phyloP scores from a whole-genome alignment of 306 rosid species.

The Crotalaria pallida region DNA sequence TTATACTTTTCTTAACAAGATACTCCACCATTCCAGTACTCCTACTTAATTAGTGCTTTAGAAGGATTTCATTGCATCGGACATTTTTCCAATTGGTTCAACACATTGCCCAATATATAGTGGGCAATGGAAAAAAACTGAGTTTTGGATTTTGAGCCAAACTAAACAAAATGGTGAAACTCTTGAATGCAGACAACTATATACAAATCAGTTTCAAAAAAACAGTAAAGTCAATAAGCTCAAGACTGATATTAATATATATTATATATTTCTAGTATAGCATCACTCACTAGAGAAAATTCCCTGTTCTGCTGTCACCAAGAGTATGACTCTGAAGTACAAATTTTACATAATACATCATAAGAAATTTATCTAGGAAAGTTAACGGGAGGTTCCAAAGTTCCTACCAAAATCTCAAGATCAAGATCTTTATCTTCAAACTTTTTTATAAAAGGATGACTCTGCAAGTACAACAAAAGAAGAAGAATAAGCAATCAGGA shows the following conservation, averaged over 20 bases:
- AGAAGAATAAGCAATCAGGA: constrained; percentile 2
- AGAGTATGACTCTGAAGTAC: constrained; percentile 21
- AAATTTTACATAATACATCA: constrained; percentile 27
- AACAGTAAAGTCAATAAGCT: constrained; percentile 16
- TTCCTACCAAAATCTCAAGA: constrained; percentile 78
- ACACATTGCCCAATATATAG: too few species aligned
- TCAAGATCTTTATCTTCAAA: constrained; percentile 94
- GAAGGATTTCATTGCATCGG: too few species aligned
- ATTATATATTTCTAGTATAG: constrained; percentile 9
- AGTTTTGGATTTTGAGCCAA: background rate
- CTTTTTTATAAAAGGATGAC: constrained; percentile 92
- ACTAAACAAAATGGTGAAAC: constrained; percentile 8
- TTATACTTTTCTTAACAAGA: too few species aligned
- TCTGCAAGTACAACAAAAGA: constrained; percentile 41
- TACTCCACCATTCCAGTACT: too few species aligned
- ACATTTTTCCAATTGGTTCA: too few species aligned
- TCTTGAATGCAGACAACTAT: constrained; percentile 20
- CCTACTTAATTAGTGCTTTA: too few species aligned
- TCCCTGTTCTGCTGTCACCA: constrained; percentile 25
- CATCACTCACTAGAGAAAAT: constrained; percentile 22
- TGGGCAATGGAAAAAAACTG: too few species aligned
- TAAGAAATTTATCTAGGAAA: constrained; percentile 53
- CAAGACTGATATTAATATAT: constrained; percentile 12
- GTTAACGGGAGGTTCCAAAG: constrained; percentile 91
- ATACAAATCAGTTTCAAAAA: constrained; percentile 24